A percentile compares a stretch with the other conserved stretches of the same genome.
These are phyloP conservation scores for Cucumis hystrix DNA, from an alignment of 306 rosid species.

Conservation along the genomic window DNA sequence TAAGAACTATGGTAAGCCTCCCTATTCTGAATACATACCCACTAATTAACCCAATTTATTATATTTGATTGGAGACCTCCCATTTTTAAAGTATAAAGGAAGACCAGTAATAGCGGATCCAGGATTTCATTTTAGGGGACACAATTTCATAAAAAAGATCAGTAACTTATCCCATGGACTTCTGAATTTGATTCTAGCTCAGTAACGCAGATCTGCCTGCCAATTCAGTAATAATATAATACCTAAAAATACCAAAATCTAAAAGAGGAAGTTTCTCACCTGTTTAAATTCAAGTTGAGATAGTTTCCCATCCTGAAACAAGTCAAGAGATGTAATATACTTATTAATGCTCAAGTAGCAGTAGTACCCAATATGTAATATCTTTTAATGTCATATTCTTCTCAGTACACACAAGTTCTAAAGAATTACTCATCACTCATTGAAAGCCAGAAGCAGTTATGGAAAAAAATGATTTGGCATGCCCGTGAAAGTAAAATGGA, in stretches of 20 bases:
- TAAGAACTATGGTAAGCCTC: neutral
- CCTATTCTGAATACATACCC: neutral
- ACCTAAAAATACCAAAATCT: neutral
- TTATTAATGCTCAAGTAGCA: neutral
- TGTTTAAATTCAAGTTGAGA: slow-evolving; percentile 45
- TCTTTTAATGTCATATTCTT: neutral
- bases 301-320: slow-evolving; percentile 58
- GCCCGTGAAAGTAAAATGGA: neutral
- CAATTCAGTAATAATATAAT: neutral
- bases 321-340: slow-evolving; percentile 3
- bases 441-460: neutral
- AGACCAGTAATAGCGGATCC: neutral
- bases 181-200: too few relatives aligned
- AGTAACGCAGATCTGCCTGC: too few relatives aligned
- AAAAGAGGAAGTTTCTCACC: slow-evolving; percentile 34
- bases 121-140: too few relatives aligned
- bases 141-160: too few relatives aligned
- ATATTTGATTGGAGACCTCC: neutral
- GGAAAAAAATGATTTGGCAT: neutral
- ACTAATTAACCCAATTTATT: neutral
- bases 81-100: neutral
- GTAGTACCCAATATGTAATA: neutral
- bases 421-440: neutral
- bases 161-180: too few relatives aligned
- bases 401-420: neutral